Conservation (phyloP, 2,329 filamentous ascomycete species). For the Colletotrichum tofieldiae region DNA sequence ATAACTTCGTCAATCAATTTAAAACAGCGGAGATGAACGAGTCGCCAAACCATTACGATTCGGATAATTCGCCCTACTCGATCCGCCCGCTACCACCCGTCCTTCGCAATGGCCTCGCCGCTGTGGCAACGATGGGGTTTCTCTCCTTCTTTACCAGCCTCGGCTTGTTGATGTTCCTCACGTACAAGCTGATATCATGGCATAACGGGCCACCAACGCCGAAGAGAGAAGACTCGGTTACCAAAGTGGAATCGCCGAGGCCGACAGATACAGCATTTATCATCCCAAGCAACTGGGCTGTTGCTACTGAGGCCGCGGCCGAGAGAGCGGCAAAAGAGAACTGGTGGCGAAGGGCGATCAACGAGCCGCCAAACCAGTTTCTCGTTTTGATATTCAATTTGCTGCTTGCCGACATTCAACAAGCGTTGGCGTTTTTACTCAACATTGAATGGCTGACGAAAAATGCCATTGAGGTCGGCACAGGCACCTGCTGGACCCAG, state of each 20-base stretch:
- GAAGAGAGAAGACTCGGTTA: constrained; percentile 14
- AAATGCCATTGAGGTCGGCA: constrained; percentile 69
- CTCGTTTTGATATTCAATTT: constrained; percentile 80
- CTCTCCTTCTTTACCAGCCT: constrained; percentile 55
- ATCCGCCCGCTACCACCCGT: constrained; percentile 54
- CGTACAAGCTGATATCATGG: constrained; percentile 55
- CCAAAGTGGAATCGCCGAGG: constrained; percentile 32
- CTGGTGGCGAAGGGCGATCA: constrained; percentile 47
- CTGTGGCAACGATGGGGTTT: constrained; percentile 55
- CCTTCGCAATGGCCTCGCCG: constrained; percentile 54
- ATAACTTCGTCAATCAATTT: constrained; percentile 29
- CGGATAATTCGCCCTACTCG: constrained; percentile 49
- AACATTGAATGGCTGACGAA: constrained; percentile 72
- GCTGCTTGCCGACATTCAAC: constrained; percentile 77
- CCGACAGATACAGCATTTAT: constrained; percentile 46
- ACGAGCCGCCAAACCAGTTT: constrained; percentile 73
- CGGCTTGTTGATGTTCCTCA: constrained; percentile 53
- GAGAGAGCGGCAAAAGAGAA: constrained; percentile 14
- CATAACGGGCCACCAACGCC: constrained; percentile 45
- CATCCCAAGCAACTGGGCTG: constrained; percentile 47
- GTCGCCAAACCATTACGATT: constrained; percentile 45
- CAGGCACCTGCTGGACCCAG: constrained; percentile 72
- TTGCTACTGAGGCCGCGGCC: constrained; percentile 39
- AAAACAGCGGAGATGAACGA: constrained; percentile 43
- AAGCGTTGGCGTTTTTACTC: constrained; percentile 75